Conservation (phyloP, 257 asterid species). For the Solanum pinnatisectum region DNA sequence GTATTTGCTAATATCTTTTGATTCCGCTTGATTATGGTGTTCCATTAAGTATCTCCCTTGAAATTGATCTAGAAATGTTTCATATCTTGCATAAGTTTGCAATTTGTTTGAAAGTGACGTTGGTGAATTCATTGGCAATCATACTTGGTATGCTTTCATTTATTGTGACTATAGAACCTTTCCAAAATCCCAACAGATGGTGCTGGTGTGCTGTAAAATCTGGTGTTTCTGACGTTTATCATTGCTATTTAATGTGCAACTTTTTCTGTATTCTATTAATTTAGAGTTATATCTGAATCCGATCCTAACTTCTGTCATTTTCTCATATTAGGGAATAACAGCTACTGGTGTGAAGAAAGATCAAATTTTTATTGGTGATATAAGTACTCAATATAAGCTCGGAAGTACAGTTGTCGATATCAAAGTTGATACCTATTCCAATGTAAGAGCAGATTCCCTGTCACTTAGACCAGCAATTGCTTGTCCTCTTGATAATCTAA, state of each 20-base stretch:
- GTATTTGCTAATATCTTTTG: neutral
- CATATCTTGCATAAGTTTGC: neutral
- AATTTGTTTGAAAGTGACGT: neutral
- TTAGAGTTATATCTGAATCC: neutral
- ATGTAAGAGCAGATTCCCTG: constrained; percentile 34
- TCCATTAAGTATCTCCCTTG: neutral
- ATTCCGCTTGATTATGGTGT: neutral
- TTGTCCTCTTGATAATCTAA: neutral
- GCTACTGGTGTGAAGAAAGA: constrained; percentile 72
- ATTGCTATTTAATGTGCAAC: neutral
- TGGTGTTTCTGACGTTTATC: neutral
- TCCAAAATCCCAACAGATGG: neutral
- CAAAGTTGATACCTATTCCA: constrained; percentile 74
- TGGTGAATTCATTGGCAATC: neutral
- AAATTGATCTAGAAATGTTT: neutral
- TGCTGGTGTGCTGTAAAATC: neutral
- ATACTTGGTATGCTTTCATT: neutral
- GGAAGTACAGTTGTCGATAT: constrained; percentile 64
- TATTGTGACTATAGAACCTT: neutral
- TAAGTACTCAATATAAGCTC: constrained; percentile 56
- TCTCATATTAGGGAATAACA: constrained; percentile 48
- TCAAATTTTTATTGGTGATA: constrained; percentile 64
- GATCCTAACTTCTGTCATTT: neutral
- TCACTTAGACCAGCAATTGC: neutral
- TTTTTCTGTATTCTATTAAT: neutral